These are phyloP conservation scores for Phlebiopsis gigantea DNA, from an alignment of 768 basidiomycete genomes.

Conservation along the genomic window DNA sequence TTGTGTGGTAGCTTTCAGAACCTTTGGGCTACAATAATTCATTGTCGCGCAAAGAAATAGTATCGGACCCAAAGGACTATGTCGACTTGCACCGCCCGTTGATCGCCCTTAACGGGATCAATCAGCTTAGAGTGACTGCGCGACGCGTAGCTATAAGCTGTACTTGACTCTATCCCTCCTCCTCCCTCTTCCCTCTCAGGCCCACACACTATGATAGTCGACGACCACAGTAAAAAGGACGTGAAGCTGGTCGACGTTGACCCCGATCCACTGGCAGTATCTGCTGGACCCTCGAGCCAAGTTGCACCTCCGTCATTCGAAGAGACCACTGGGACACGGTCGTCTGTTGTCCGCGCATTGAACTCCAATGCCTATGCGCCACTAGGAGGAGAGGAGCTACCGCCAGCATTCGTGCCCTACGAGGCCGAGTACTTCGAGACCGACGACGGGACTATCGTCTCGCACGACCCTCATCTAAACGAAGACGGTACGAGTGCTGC, in stretches of 20 bases:
- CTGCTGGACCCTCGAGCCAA: neutral
- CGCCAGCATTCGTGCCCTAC: slow-evolving; percentile 60
- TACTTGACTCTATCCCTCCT: neutral
- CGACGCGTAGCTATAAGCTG: neutral
- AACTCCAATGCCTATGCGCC: slow-evolving; percentile 17
- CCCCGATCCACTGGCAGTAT: neutral
- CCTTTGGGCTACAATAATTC: too few species aligned
- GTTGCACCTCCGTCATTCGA: neutral
- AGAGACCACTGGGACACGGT: neutral
- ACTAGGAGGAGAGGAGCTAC: slow-evolving; percentile 36
- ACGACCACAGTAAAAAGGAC: slow-evolving; percentile 7
- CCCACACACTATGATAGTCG: slow-evolving; percentile 1
- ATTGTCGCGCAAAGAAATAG: too few species aligned
- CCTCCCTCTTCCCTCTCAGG: neutral
- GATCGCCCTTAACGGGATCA: neutral
- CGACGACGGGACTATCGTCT: slow-evolving; percentile 48
- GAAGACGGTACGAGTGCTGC: slow-evolving; percentile 41
- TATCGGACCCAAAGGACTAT: neutral
- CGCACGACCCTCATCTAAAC: slow-evolving; percentile 68
- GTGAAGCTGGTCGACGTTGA: neutral
- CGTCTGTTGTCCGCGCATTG: neutral
- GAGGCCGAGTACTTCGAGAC: slow-evolving; percentile 52
- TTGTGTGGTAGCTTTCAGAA: too few species aligned
- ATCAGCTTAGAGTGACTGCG: neutral
- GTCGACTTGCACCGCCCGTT: neutral